Evolutionary conservation across 345 rosid genomes (phyloP).

Genomic region (Lenwebbia sp.): DNA sequence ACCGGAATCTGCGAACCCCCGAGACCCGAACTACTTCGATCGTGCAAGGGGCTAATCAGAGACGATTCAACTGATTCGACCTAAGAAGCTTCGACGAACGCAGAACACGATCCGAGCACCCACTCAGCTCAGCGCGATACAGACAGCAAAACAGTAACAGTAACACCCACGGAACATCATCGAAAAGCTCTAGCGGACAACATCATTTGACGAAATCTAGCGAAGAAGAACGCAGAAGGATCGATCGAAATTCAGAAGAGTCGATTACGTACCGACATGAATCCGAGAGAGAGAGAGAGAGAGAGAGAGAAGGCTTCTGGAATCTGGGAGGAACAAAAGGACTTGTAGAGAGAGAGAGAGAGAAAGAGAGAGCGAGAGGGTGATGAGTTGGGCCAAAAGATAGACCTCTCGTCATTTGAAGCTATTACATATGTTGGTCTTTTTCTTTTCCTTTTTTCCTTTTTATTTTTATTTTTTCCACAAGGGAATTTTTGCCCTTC

Average conservation of each 20-base stretch:
- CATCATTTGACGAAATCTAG: neutral
- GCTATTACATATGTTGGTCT: neutral
- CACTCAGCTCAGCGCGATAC: neutral
- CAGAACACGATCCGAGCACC: neutral
- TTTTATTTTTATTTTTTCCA: neutral
- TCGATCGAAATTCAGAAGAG: neutral
- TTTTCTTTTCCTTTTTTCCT: neutral
- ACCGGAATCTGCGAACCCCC: neutral
- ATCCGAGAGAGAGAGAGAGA: neutral
- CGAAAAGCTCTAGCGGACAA: neutral
- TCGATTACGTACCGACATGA: constrained; percentile 4
- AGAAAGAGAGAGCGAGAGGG: neutral
- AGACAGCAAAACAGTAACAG: neutral
- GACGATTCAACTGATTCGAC: neutral
- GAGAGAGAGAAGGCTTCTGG: neutral
- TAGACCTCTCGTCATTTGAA: neutral
- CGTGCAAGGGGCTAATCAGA: neutral
- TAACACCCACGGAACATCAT: neutral
- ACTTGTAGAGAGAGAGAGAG: neutral
- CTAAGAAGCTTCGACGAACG: neutral
- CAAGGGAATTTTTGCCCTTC: neutral
- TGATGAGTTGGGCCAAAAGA: neutral
- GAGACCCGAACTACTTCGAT: neutral
- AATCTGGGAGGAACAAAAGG: neutral
- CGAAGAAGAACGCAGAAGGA: neutral